phyloP scores from a whole-genome alignment of 768 basidiomycete species.

The Agrocybe pediades region DNA sequence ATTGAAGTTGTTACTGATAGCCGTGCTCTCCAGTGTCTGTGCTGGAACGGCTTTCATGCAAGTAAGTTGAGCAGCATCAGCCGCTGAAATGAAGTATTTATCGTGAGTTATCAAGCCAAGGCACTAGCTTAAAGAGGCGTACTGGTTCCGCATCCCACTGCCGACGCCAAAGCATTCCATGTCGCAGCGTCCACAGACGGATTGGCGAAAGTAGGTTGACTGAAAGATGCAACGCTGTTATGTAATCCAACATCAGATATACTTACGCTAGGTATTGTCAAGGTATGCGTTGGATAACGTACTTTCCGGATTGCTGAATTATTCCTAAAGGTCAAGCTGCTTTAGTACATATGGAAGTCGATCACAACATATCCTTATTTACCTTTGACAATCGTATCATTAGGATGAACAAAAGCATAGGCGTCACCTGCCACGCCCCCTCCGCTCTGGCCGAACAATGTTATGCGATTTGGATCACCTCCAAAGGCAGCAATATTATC shows the following conservation, averaged over 20 bases:
- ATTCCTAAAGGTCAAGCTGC: conserved; percentile 22
- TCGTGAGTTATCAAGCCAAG: not conserved
- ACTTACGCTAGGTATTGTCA: too few relatives aligned
- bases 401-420: conserved; percentile 34
- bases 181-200: not conserved
- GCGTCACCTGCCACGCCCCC: conserved; percentile 32
- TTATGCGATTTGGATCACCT: conserved; percentile 38
- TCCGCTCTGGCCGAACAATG: conserved; percentile 38
- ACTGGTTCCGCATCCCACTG: conserved; percentile 35
- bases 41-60: conserved; percentile 36
- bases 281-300: too few relatives aligned
- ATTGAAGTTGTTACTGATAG: conserved; percentile 25
- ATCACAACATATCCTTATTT: not conserved
- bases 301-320: conserved; percentile 40
- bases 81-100: not conserved
- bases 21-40: conserved; percentile 32
- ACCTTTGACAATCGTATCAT: conserved; percentile 34
- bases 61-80: conserved; percentile 30
- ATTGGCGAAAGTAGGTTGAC: not conserved
- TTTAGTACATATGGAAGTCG: not conserved
- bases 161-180: conserved; percentile 32
- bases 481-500: conserved; percentile 46
- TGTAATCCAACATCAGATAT: too few relatives aligned
- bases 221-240: too few relatives aligned
- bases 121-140: not conserved